phyloP scores from a whole-genome alignment of 2,329 filamentous ascomycete species.

The Apiospora saccharicola region DNA sequence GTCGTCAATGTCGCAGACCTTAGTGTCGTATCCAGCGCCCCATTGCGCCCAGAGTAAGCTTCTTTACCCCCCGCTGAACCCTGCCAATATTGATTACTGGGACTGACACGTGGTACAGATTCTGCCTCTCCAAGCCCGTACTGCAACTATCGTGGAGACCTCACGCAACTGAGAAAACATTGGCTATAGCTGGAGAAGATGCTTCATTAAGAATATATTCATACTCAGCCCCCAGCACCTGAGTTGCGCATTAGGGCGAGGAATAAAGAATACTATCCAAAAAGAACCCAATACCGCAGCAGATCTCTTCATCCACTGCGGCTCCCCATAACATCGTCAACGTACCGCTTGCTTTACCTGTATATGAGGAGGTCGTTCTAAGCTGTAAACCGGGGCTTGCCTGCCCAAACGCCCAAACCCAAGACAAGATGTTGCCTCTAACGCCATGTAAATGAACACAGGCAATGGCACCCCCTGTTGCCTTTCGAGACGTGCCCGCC shows the following conservation, averaged over 20 bases:
- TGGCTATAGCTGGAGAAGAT: conserved; percentile 68
- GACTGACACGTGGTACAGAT: conserved; percentile 41
- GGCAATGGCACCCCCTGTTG: background rate
- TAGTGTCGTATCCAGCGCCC: conserved; percentile 45
- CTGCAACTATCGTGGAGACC: conserved; percentile 76
- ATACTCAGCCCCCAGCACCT: conserved; percentile 38
- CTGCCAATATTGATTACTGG: background rate
- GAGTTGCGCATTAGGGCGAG: conserved; percentile 29
- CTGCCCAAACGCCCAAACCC: conserved; percentile 12
- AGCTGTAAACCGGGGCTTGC: conserved; percentile 13
- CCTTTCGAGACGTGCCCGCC: background rate
- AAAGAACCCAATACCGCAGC: background rate
- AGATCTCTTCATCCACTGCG: background rate
- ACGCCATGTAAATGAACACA: conserved; percentile 5
- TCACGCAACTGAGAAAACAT: conserved; percentile 41
- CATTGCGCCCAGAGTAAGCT: conserved; percentile 50
- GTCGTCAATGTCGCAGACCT: conserved; percentile 49
- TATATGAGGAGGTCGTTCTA: background rate
- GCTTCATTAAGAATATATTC: conserved; percentile 66
- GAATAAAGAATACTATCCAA: conserved; percentile 20
- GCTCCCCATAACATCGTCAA: conserved; percentile 13
- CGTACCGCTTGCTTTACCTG: background rate
- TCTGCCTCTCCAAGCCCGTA: conserved; percentile 69
- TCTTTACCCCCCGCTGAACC: background rate
- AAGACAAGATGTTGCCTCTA: background rate